These are phyloP conservation scores for Lanmaoa pseudosensibilis DNA, from an alignment of 768 basidiomycete species.

Conservation along the genomic window DNA sequence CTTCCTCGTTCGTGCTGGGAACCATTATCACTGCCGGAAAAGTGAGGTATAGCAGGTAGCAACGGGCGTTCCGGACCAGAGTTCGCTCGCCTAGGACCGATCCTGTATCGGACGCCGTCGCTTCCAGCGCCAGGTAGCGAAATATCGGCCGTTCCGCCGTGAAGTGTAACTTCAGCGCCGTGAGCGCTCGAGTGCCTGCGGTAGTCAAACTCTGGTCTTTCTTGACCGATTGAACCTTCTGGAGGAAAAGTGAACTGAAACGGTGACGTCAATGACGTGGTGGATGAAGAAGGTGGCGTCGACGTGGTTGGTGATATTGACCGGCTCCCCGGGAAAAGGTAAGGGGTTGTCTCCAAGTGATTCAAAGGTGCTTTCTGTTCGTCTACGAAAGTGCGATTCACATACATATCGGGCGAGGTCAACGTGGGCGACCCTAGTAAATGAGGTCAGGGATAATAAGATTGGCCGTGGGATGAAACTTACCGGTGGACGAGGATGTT, in stretches of 20 bases:
- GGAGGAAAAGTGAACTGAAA: conserved; percentile 64
- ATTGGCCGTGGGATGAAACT: conserved; percentile 29
- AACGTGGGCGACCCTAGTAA: conserved; percentile 60
- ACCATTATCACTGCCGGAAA: conserved; percentile 51
- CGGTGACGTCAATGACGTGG: conserved; percentile 59
- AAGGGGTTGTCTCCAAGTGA: conserved; percentile 53
- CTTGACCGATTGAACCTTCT: conserved; percentile 51
- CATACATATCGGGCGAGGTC: conserved; percentile 47
- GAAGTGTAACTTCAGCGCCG: conserved; percentile 63
- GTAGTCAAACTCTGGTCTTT: conserved; percentile 65
- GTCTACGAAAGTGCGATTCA: conserved; percentile 47
- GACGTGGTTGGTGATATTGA: conserved; percentile 71
- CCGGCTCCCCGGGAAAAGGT: conserved; percentile 64
- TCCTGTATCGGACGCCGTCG: conserved; percentile 62
- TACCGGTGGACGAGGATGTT: conserved; percentile 33
- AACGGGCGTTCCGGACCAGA: conserved; percentile 50
- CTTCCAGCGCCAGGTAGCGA: conserved; percentile 51
- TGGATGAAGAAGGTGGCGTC: conserved; percentile 59
- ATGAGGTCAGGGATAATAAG: conserved; percentile 33
- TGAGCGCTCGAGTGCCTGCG: conserved; percentile 56
- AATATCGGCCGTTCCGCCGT: conserved; percentile 73
- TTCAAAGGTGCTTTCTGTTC: conserved; percentile 57
- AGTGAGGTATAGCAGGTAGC: conserved; percentile 47
- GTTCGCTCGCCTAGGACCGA: conserved; percentile 49
- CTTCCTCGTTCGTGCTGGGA: conserved; percentile 54